Conservation (phyloP, 345 rosid genomes). For the Chamaenerion angustifolium region DNA sequence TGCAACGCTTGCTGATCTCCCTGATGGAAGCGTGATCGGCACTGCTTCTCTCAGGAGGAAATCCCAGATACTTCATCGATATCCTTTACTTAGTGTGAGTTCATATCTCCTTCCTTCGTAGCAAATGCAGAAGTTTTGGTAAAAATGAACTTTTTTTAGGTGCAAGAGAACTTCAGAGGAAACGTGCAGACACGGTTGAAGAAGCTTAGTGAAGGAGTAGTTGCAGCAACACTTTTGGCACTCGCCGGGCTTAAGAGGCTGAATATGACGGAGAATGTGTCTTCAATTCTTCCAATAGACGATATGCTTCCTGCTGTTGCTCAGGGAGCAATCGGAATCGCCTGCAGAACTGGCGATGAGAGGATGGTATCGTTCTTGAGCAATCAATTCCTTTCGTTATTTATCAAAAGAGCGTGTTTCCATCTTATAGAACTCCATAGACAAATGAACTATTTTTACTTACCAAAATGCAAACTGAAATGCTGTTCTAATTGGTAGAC, state of each 20-base stretch:
- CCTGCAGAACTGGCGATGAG: conserved; percentile 67
- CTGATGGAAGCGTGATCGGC: conserved; percentile 77
- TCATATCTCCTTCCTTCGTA: neutral
- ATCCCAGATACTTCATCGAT: conserved; percentile 84
- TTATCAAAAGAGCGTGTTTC: neutral
- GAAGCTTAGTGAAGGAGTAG: conserved; percentile 76
- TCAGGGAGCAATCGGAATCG: conserved; percentile 98
- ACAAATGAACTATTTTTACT: too few species aligned
- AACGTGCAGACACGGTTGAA: conserved; percentile 88
- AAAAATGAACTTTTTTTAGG: conserved; percentile 34
- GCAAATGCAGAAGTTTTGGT: neutral
- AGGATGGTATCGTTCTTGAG: conserved; percentile 51
- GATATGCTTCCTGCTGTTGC: conserved; percentile 99
- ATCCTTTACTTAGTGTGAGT: conserved; percentile 63
- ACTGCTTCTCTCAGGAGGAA: conserved; percentile 97
- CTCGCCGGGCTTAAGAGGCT: conserved; percentile 92
- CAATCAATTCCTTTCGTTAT: neutral
- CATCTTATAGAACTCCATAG: neutral
- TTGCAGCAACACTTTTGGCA: conserved; percentile 83
- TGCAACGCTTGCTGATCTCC: conserved; percentile 62
- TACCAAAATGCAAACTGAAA: too few species aligned
- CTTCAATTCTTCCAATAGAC: conserved; percentile 56
- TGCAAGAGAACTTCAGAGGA: conserved; percentile 79
- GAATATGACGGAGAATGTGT: conserved; percentile 77
- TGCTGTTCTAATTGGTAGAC: too few species aligned